Percentiles rank a stretch among this genome's conserved stretches.
These are phyloP conservation scores for Rubia yunnanensis DNA, from an alignment of 257 asterid genomes.

Conservation along the genomic window DNA sequence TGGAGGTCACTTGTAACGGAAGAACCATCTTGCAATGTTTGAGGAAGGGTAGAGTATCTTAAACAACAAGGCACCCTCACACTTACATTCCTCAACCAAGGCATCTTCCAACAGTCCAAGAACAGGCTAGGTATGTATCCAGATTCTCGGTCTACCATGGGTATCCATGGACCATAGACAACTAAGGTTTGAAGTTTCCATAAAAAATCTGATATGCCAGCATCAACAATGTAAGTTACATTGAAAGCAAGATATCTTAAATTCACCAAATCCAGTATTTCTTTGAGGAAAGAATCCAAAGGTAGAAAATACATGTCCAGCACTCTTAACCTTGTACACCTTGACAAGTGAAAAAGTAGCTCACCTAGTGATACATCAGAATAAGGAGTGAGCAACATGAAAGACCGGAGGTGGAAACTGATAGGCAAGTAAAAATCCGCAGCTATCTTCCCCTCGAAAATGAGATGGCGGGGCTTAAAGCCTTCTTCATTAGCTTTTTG, in stretches of 20 bases:
- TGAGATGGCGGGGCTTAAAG: constrained; percentile 23
- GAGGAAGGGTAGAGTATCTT: too few species aligned
- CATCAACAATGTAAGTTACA: constrained; percentile 9
- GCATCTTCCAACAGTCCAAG: constrained; percentile 10
- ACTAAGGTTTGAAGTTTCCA: constrained; percentile 24
- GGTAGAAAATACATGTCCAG: constrained; percentile 19
- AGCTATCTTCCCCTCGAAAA: constrained; percentile 10
- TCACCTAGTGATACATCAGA: background rate
- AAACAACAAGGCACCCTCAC: constrained; percentile 11
- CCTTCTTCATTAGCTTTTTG: constrained; percentile 26
- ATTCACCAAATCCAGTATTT: background rate
- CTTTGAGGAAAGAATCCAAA: constrained; percentile 4
- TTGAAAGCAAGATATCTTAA: background rate
- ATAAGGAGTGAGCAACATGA: background rate
- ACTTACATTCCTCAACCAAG: constrained; percentile 20
- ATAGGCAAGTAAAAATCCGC: constrained; percentile 2
- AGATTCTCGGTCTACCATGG: background rate
- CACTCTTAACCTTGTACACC: constrained; percentile 21
- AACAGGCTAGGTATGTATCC: background rate
- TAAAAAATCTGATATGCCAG: constrained; percentile 1
- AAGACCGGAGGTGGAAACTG: constrained; percentile 1
- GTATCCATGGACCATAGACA: constrained; percentile 16
- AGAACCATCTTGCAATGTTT: background rate
- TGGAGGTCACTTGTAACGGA: constrained; percentile 11
- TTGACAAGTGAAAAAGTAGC: background rate